These are phyloP conservation scores for Colletotrichum gloeosporioides DNA, from an alignment of 2,329 filamentous ascomycete species.

Conservation along the genomic window DNA sequence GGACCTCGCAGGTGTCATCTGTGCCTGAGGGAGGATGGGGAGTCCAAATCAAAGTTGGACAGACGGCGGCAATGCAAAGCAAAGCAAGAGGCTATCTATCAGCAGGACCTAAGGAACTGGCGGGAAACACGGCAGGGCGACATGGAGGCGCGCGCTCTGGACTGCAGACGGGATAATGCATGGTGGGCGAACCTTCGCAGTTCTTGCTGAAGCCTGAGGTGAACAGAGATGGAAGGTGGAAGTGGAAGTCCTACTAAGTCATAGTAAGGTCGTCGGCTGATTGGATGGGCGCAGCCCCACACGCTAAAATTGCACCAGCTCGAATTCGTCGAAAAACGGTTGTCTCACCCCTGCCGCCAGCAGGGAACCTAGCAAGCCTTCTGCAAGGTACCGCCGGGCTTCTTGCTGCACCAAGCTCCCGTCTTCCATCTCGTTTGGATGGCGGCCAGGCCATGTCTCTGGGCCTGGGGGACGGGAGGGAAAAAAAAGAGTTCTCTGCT, in stretches of 20 bases:
- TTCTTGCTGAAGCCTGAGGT: not conserved
- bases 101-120: not conserved
- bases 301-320: slow-evolving; percentile 7
- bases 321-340: slow-evolving; percentile 16
- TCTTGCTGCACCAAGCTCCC: not conserved
- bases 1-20: not conserved
- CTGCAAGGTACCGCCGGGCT: slow-evolving; percentile 3
- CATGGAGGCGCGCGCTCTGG: not conserved
- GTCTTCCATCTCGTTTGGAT: not conserved
- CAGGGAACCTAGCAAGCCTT: not conserved
- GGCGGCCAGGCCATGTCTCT: not conserved
- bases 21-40: not conserved
- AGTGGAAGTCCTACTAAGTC: not conserved
- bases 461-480: not conserved
- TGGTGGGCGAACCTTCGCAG: not conserved
- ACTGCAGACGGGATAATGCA: not conserved
- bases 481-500: not conserved
- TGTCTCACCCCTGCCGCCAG: slow-evolving; percentile 17
- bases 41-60: not conserved
- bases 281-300: not conserved
- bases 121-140: not conserved
- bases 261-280: not conserved
- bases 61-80: not conserved
- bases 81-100: not conserved
- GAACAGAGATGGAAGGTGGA: not conserved